A percentile compares a stretch with the other conserved stretches of the same genome.
Conservation (phyloP, 1,284 basidiomycete genomes). For the Pulveroboletus ridleyi region DNA sequence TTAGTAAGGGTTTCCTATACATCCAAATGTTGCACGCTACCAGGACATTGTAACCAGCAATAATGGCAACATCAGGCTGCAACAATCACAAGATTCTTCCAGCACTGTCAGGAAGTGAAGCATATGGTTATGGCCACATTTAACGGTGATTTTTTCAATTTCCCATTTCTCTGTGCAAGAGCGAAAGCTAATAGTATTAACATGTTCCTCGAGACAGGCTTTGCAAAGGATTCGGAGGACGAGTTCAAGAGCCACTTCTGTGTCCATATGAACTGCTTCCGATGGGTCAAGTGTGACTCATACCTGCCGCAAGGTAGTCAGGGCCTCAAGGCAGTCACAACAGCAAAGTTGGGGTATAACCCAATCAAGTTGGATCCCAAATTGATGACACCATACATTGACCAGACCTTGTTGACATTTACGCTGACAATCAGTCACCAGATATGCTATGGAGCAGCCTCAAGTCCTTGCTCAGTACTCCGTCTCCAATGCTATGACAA, state of each 20-base stretch:
- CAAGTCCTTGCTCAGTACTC: conserved; percentile 97
- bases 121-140: conserved; percentile 98
- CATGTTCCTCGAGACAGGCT: conserved; percentile 97
- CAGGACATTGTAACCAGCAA: too few relatives aligned
- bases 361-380: conserved; percentile 99
- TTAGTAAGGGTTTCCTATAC: too few relatives aligned
- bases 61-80: conserved; percentile 55
- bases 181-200: conserved; percentile 92
- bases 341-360: conserved; percentile 96
- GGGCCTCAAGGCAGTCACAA: conserved; percentile 98
- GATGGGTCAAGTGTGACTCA: conserved; percentile 99
- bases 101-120: conserved; percentile 91
- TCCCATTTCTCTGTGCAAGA: conserved; percentile 95
- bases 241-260: conserved; percentile 97
- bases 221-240: conserved; percentile 90
- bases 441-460: conserved; percentile 97
- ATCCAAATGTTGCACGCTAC: too few relatives aligned
- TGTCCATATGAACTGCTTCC: conserved; percentile 99
- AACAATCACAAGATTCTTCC: conserved; percentile 89
- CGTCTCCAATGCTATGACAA: conserved; percentile 99
- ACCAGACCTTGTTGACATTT: neutral
- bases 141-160: conserved; percentile 99
- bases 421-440: conserved; percentile 38
- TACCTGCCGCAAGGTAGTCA: conserved; percentile 99
- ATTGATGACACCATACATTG: conserved; percentile 94